Base-by-base conservation (phyloP, 1,284 basidiomycete species). In the Sporisorium scitamineum region DNA sequence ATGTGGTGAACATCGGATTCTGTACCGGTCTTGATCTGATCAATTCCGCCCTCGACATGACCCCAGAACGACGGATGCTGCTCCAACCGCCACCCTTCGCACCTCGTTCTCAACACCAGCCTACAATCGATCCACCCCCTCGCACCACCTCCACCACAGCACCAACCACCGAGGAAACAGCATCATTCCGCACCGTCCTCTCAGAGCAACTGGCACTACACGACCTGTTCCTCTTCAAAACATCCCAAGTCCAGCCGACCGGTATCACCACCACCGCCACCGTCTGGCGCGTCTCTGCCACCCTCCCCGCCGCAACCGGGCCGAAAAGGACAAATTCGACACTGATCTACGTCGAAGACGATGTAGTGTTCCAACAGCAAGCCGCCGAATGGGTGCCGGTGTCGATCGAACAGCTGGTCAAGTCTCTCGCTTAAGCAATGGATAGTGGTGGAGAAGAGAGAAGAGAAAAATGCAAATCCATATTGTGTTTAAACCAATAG, bases 371-470 rank as follows among this genome's bases (percentile, higher is more conserved):
- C 29, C 42, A 42, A 10, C 37, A 67, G 41, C 26, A 16, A 8
- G 27, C 20, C 5, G 52, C 14, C 0, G 44, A 1, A 5, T 74
- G 71, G 71, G 22, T 41, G 6, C 62, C 71, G 5, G 51, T 90
- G 0, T 91, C 95, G 89, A 92, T 94, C 1, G 94, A 95, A 82
- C 97, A 94, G 94, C 88, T 99, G 58, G 91, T 94, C 53, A 90
- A 93, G 18, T 87, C 98, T 37, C 91, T 95, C 81, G 86, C 93
- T 48, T 98, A 95, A 31, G 5, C 34, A 34, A 13, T 34, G 34
- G 7, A n/a, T 34, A 14, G 34, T 34, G 11, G 34, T n/a, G n/a
- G n/a, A n/a, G n/a, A n/a, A n/a, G n/a, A n/a, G n/a, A n/a, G n/a
- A n/a, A n/a, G n/a, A n/a, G n/a, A n/a, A n/a, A n/a, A 34, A 34